phyloP scores from a whole-genome alignment of 1,284 basidiomycete species.

The Ustilago hordei region DNA sequence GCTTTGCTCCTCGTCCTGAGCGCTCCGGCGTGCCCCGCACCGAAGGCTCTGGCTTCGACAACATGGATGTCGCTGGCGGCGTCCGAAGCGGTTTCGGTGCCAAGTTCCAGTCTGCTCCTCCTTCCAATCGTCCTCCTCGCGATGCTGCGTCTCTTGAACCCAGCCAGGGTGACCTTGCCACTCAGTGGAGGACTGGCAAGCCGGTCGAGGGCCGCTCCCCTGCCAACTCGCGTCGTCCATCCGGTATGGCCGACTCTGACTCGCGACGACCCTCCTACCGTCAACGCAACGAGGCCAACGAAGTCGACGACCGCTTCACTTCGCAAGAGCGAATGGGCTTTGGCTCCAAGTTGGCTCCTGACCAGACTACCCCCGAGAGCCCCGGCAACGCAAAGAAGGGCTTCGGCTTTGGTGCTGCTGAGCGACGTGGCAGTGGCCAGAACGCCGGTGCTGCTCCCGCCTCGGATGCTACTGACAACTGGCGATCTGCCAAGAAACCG shows the following conservation, averaged over 20 bases:
- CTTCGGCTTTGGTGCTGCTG: constrained; percentile 56
- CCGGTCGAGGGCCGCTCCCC: constrained; percentile 52
- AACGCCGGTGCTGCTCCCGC: constrained; percentile 9
- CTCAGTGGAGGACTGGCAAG: constrained; percentile 68
- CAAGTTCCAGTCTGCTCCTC: constrained; percentile 54
- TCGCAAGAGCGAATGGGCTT: constrained; percentile 66
- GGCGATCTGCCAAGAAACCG: constrained; percentile 50
- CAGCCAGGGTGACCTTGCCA: constrained; percentile 59
- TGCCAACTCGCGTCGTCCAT: constrained; percentile 43
- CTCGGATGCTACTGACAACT: constrained; percentile 47
- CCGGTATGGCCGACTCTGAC: constrained; percentile 38
- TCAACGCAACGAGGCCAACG: constrained; percentile 53
- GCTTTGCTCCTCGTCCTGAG: constrained; percentile 48
- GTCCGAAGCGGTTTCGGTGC: constrained; percentile 65
- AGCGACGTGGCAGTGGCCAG: constrained; percentile 37
- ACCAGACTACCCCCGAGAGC: constrained; percentile 59
- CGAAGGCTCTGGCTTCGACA: constrained; percentile 61
- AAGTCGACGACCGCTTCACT: constrained; percentile 59
- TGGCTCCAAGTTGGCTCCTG: constrained; percentile 60
- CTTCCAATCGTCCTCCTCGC: constrained; percentile 44
- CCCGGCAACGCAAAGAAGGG: constrained; percentile 50
- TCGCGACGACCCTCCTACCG: constrained; percentile 38
- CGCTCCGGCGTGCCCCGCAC: constrained; percentile 41
- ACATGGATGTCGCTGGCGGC: constrained; percentile 64
- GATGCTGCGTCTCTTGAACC: constrained; percentile 57